phyloP scores from a whole-genome alignment of 1,284 basidiomycete genomes.

The Sporisorium iseilematis-ciliati region DNA sequence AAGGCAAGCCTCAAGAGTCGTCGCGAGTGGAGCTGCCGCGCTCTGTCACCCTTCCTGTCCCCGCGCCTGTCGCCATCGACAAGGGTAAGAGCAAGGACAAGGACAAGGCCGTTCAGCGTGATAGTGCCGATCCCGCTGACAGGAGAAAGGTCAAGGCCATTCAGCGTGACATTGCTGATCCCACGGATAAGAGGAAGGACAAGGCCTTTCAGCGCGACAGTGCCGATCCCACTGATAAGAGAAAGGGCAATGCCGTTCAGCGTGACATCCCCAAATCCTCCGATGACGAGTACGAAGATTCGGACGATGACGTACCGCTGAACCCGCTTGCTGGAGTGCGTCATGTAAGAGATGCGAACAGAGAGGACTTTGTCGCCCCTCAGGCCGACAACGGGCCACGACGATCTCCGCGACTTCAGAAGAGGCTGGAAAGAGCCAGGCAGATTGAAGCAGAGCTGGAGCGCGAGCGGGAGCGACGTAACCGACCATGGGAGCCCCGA shows the following conservation, averaged over 20 bases:
- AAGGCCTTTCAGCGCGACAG: background rate
- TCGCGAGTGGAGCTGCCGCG: background rate
- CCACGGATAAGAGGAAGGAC: background rate
- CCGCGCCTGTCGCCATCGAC: background rate
- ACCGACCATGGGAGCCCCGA: too few relatives aligned
- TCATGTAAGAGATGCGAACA: background rate
- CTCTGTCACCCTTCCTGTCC: background rate
- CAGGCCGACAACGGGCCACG: background rate
- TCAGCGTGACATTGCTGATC: too few relatives aligned
- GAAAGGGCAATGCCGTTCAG: background rate
- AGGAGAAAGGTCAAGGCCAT: background rate
- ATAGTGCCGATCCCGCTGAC: too few relatives aligned
- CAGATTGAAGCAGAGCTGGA: background rate
- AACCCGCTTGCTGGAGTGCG: background rate
- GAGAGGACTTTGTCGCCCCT: background rate
- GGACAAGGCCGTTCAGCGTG: background rate
- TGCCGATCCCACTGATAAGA: too few relatives aligned
- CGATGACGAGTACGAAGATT: background rate
- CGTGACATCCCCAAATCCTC: too few relatives aligned
- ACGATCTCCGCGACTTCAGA: background rate
- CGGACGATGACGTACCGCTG: slow-evolving; percentile 12
- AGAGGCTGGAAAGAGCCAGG: too few relatives aligned
- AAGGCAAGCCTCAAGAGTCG: background rate
- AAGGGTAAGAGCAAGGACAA: background rate
- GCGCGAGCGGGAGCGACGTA: too few relatives aligned